phyloP scores from a whole-genome alignment of 2,329 filamentous ascomycete species.

The Stachybotrys chlorohalonatus region DNA sequence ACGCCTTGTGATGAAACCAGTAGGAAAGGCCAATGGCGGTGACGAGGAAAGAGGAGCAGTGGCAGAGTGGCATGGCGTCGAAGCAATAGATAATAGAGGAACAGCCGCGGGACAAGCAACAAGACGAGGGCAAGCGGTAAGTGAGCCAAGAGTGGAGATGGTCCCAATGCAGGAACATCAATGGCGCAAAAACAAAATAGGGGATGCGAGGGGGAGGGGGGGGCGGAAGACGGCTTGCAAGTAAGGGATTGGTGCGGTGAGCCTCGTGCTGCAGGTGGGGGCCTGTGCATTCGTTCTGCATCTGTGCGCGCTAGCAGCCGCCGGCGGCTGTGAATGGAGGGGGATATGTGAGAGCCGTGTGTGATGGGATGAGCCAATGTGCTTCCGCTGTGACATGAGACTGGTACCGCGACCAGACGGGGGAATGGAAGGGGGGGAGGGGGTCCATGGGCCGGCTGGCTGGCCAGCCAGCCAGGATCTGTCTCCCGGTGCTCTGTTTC shows the following conservation, averaged over 20 bases:
- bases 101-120: not conserved
- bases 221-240: not conserved
- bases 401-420: not conserved
- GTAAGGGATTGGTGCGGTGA: not conserved
- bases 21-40: not conserved
- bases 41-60: not conserved
- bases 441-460: no score
- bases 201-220: no score
- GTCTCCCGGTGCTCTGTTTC: no score
- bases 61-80: not conserved
- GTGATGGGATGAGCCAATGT: not conserved
- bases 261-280: not conserved
- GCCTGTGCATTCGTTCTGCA: not conserved
- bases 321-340: not conserved
- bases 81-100: not conserved
- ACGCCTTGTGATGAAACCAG: not conserved
- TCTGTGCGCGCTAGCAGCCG: not conserved
- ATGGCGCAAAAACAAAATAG: not conserved
- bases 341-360: not conserved
- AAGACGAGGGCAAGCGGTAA: not conserved
- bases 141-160: not conserved
- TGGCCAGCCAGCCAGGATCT: no score
- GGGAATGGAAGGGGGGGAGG: no score
- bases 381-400: not conserved
- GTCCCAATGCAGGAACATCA: not conserved